Conservation (phyloP, 257 asterid species). For the Lithospermum erythrorhizon region DNA sequence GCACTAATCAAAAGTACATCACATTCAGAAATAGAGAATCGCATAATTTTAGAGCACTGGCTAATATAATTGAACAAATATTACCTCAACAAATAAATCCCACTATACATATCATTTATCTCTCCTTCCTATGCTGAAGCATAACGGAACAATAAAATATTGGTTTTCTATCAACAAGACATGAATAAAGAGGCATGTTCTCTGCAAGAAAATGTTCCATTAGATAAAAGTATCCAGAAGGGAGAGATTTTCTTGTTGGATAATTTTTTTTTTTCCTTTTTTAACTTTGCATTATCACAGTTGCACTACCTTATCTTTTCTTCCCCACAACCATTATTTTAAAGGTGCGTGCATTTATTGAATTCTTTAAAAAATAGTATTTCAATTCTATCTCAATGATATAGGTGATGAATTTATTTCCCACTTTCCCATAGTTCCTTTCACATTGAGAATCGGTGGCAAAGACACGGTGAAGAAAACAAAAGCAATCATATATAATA, state of each 20-base stretch:
- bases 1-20: no score
- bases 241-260: conserved; percentile 61
- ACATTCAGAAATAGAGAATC: no score
- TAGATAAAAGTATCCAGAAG: conserved; percentile 62
- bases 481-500: no score
- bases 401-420: no score
- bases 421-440: no score
- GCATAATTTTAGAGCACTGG: not conserved
- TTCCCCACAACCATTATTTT: no score
- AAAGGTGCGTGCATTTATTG: no score
- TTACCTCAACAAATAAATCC: not conserved
- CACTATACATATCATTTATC: not conserved
- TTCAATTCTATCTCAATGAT: no score
- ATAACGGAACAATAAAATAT: conserved; percentile 15
- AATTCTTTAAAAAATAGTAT: no score
- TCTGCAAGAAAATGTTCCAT: conserved; percentile 81
- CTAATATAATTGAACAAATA: not conserved
- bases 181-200: conserved; percentile 76
- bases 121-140: conserved; percentile 13
- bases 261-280: conserved; percentile 14
- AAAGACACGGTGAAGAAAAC: no score
- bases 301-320: conserved; percentile 61
- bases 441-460: no score
- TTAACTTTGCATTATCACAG: conserved; percentile 46
- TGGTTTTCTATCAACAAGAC: conserved; percentile 23